Conservation (phyloP, 2,329 filamentous ascomycete species). For the Penicillium digitatum region DNA sequence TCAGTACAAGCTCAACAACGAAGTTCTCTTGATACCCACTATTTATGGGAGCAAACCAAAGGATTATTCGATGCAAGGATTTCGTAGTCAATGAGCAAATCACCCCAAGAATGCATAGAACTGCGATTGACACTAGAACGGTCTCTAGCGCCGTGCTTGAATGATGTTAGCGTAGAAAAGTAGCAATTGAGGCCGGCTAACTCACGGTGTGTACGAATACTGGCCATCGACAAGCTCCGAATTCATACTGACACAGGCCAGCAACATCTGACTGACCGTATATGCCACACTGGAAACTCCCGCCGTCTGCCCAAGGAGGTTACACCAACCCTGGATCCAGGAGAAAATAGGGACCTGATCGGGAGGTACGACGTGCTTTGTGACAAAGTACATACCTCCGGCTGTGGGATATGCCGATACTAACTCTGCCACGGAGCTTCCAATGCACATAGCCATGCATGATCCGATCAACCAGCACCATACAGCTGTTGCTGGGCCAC, state of each 20-base stretch:
- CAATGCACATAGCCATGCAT: slow-evolving; percentile 61
- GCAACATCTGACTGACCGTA: slow-evolving; percentile 61
- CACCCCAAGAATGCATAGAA: slow-evolving; percentile 54
- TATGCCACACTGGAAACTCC: slow-evolving; percentile 62
- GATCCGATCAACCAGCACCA: slow-evolving; percentile 65
- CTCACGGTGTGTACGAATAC: slow-evolving; percentile 58
- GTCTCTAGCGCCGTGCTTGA: slow-evolving; percentile 55
- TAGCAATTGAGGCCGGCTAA: not conserved
- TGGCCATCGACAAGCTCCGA: slow-evolving; percentile 49
- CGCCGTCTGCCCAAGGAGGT: slow-evolving; percentile 61
- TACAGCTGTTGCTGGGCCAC: slow-evolving; percentile 60
- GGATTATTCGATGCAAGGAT: slow-evolving; percentile 55
- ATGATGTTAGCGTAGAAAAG: slow-evolving; percentile 8
- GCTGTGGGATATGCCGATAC: slow-evolving; percentile 65
- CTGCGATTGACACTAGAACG: slow-evolving; percentile 54
- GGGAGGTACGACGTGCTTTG: slow-evolving; percentile 60
- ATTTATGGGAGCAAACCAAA: slow-evolving; percentile 66
- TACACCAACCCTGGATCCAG: slow-evolving; percentile 66
- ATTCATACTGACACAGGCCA: slow-evolving; percentile 60
- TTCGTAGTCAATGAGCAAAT: slow-evolving; percentile 63
- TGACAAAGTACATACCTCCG: slow-evolving; percentile 66
- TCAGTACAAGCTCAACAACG: not conserved
- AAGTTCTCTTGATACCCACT: slow-evolving; percentile 37
- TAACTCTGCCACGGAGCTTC: slow-evolving; percentile 61
- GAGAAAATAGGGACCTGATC: slow-evolving; percentile 60